A percentile compares a stretch with the other conserved stretches of the same genome.
These are phyloP conservation scores for Phaseolus lunatus DNA, from an alignment of 306 rosid species.

Conservation along the genomic window DNA sequence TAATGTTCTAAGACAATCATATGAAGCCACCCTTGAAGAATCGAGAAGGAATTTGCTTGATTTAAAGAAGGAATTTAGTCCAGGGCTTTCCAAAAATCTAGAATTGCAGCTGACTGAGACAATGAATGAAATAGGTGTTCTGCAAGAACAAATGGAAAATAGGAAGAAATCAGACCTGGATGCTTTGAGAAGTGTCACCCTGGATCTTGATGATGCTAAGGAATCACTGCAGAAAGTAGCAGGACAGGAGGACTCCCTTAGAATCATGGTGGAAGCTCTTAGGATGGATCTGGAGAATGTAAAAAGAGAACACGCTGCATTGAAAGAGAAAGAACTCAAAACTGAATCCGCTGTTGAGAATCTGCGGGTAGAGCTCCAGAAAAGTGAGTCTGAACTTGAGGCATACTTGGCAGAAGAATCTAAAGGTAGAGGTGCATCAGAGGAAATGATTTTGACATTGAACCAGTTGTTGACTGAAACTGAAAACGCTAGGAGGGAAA, in stretches of 20 bases:
- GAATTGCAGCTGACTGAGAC: slow-evolving; percentile 60
- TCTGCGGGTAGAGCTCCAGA: slow-evolving; percentile 61
- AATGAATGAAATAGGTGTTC: slow-evolving; percentile 55
- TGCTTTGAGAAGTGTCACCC: slow-evolving; percentile 61
- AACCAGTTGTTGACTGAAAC: slow-evolving; percentile 62
- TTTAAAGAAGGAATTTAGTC: slow-evolving; percentile 55
- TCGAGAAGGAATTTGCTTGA: slow-evolving; percentile 56
- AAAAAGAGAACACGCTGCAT: slow-evolving; percentile 63
- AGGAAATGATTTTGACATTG: slow-evolving; percentile 63
- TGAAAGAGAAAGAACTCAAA: slow-evolving; percentile 73
- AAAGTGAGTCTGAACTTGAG: slow-evolving; percentile 66
- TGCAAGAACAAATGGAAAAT: slow-evolving; percentile 65
- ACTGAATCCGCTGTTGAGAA: slow-evolving; percentile 69
- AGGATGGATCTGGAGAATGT: slow-evolving; percentile 64
- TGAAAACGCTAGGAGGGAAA: slow-evolving; percentile 56
- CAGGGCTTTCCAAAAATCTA: slow-evolving; percentile 57
- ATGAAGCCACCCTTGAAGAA: slow-evolving; percentile 62
- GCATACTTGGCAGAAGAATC: slow-evolving; percentile 65
- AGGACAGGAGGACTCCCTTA: slow-evolving; percentile 68
- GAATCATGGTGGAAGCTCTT: slow-evolving; percentile 60
- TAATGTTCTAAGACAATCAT: slow-evolving; percentile 55
- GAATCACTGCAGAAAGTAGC: slow-evolving; percentile 68
- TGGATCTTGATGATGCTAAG: slow-evolving; percentile 70
- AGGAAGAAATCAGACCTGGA: slow-evolving; percentile 61
- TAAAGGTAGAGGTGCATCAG: slow-evolving; percentile 62